A percentile compares a stretch with the other conserved stretches of the same genome.
Evolutionary conservation across 2,329 filamentous ascomycete genomes (phyloP).

Genomic region (Calonectria multiphialidica): DNA sequence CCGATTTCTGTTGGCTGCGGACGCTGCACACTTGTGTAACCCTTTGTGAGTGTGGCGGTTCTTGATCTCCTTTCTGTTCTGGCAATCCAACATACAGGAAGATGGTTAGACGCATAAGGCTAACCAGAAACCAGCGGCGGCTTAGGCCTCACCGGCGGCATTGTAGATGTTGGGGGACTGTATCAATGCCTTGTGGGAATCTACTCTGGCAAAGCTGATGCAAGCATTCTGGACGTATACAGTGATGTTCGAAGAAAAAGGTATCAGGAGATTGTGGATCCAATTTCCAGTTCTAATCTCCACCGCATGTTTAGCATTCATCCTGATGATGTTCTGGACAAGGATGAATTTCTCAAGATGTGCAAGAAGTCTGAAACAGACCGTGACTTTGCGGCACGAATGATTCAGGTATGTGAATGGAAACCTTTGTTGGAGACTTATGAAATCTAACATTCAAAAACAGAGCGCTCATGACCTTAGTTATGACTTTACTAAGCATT

Average conservation of each 20-base stretch:
- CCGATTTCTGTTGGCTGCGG: slow-evolving; percentile 67
- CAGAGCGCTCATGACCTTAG: neutral
- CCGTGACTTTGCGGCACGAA: neutral
- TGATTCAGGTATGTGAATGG: neutral
- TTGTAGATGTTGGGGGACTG: slow-evolving; percentile 72
- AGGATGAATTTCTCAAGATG: slow-evolving; percentile 24
- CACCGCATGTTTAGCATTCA: slow-evolving; percentile 6
- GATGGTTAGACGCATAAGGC: neutral
- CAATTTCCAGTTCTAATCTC: slow-evolving; percentile 21
- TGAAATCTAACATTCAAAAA: neutral
- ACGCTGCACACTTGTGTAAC: slow-evolving; percentile 71
- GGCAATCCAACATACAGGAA: no score
- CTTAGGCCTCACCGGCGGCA: slow-evolving; percentile 73
- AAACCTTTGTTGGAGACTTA: neutral
- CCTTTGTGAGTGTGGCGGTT: slow-evolving; percentile 50
- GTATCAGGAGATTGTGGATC: slow-evolving; percentile 21
- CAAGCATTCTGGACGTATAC: slow-evolving; percentile 23
- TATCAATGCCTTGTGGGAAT: slow-evolving; percentile 64
- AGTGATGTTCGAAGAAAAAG: slow-evolving; percentile 17
- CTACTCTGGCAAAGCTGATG: slow-evolving; percentile 8
- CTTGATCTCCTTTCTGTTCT: no score
- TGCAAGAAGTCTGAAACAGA: slow-evolving; percentile 18
- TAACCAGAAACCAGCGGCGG: slow-evolving; percentile 59
- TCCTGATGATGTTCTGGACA: slow-evolving; percentile 19
- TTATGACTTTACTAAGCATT: neutral